Evolutionary conservation across 2,329 filamentous ascomycete genomes (phyloP), one percentile per base, ranked within the genome.

Genomic region (Talaromyces funiculosus): DNA sequence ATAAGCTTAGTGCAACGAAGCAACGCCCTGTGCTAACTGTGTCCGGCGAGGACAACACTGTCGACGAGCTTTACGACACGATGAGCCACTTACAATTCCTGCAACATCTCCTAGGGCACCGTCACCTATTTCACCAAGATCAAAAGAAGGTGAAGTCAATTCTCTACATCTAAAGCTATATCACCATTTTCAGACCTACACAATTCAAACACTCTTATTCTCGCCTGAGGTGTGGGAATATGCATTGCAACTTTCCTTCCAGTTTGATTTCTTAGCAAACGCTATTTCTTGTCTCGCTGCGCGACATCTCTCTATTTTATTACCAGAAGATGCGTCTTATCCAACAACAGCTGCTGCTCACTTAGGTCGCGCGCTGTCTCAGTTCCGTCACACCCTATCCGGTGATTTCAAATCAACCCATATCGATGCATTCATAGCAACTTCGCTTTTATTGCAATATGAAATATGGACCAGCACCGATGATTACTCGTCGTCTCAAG

Each of bases 351-450:
- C 59, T 4, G 37, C 59, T 18, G 40, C 29, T 51, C 53, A 61
- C 31, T 51, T 61, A 24, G 40, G 43, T 20, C 59, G 45, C 8
- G 37, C 53, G 2, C 20, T 57, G 43, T 61, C 59, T 24, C 29
- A 29, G 18, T 61, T 61, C 24, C 59, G 59, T 38, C 40, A 42
- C 7, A 29, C 31, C 22, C 31, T 61, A 4, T 33, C 53, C 3
- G 31, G 49, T 22, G 37, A 61, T 24, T 53, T 61, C 4, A 37
- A 26, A 4, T 57, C 59, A 35, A 61, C 59, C n/a, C 43, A 61
- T n/a, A 43, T 61, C 42, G 59, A 61, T 22, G 53, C 53, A 29
- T 61, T 61, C 16, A 57, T 61, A n/a, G 59, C 59, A 9, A 57
- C 59, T 38, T 61, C 59, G 4, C 43, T 57, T 9, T 45, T 61